phyloP scores from a whole-genome alignment of 441 rosid species.

The Caryocar brasiliense region DNA sequence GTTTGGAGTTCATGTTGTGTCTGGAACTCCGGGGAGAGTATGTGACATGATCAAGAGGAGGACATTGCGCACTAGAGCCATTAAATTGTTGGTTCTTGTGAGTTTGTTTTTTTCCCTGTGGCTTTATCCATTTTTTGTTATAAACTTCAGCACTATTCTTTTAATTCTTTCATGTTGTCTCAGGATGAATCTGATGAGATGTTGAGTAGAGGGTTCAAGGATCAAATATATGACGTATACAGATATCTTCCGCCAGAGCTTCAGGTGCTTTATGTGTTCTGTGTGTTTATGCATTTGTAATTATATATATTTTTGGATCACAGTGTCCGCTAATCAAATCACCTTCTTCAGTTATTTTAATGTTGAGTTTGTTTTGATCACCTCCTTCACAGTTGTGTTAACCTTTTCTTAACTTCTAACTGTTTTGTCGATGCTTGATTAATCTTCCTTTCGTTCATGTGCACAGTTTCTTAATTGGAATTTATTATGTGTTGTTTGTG shows the following conservation, averaged over 20 bases:
- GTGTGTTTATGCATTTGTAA: too few relatives aligned
- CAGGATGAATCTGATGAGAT: slow-evolving; percentile 85
- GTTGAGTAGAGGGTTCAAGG: slow-evolving; percentile 97
- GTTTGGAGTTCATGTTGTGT: slow-evolving; percentile 84
- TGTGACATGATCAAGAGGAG: slow-evolving; percentile 98
- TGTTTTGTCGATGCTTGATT: too few relatives aligned
- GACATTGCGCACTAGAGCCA: slow-evolving; percentile 80
- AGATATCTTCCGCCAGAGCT: slow-evolving; percentile 96
- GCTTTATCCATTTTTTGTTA: neutral
- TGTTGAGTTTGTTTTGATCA: too few relatives aligned
- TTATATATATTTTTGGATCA: too few relatives aligned
- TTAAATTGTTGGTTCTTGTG: slow-evolving; percentile 68
- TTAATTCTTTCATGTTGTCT: neutral
- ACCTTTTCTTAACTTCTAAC: too few relatives aligned
- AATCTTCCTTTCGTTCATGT: too few relatives aligned
- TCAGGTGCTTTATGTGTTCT: slow-evolving; percentile 70
- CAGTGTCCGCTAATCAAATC: too few relatives aligned
- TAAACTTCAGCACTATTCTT: neutral
- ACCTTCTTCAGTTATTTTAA: too few relatives aligned
- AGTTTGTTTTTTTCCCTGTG: slow-evolving; percentile 3
- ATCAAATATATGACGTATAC: slow-evolving; percentile 91
- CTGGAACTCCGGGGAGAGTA: slow-evolving; percentile 97
- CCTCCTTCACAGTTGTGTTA: too few relatives aligned
- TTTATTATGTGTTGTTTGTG: too few relatives aligned
- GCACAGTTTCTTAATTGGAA: too few relatives aligned